Percentiles rank a stretch among this genome's conserved stretches.
These are phyloP conservation scores for Boletus edulis DNA, from an alignment of 768 basidiomycete genomes.

Conservation along the genomic window DNA sequence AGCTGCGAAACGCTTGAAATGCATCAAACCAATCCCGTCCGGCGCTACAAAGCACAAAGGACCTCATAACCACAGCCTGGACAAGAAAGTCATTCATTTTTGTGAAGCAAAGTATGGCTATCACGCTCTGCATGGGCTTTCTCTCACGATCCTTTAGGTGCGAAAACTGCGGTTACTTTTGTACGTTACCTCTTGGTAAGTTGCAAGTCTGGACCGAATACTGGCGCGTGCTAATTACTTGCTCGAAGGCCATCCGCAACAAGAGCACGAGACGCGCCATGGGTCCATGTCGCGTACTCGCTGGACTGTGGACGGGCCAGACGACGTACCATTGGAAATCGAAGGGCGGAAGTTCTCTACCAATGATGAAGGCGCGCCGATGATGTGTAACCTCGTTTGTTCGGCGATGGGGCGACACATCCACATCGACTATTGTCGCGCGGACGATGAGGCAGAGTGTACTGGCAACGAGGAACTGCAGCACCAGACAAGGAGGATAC, in stretches of 20 bases:
- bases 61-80: no score
- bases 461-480: slow-evolving; percentile 39
- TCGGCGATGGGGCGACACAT: slow-evolving; percentile 55
- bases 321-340: slow-evolving; percentile 49
- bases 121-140: not conserved
- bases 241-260: slow-evolving; percentile 50
- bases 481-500: slow-evolving; percentile 43
- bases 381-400: slow-evolving; percentile 62
- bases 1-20: slow-evolving; percentile 39
- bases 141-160: slow-evolving; percentile 35
- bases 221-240: not conserved
- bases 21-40: no score
- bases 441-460: slow-evolving; percentile 38
- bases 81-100: no score
- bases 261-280: slow-evolving; percentile 61
- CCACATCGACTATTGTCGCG: slow-evolving; percentile 57
- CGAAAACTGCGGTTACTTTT: slow-evolving; percentile 55
- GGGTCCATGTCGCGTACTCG: slow-evolving; percentile 59
- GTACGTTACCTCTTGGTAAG: slow-evolving; percentile 54
- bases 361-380: slow-evolving; percentile 57
- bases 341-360: slow-evolving; percentile 54
- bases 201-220: not conserved
- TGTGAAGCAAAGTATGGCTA: slow-evolving; percentile 3
- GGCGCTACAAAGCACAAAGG: no score
- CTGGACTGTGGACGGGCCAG: slow-evolving; percentile 56